These are phyloP conservation scores for Aspergillus tanneri DNA, from an alignment of 2,329 filamentous ascomycete genomes.

Conservation along the genomic window DNA sequence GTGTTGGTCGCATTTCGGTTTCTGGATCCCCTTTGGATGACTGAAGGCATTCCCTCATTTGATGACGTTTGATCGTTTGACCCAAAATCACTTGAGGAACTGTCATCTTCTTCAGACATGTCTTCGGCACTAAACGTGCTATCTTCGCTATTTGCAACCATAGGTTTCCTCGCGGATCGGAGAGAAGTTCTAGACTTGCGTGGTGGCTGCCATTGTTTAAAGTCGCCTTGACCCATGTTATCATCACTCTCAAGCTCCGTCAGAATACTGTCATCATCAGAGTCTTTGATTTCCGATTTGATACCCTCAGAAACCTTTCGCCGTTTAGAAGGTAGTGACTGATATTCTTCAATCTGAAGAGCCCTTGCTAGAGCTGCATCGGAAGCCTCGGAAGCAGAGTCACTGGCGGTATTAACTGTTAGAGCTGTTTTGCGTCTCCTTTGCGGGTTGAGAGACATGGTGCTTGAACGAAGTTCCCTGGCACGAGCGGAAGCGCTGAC, in stretches of 20 bases:
- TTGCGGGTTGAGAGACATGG: slow-evolving; percentile 34
- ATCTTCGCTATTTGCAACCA: slow-evolving; percentile 17
- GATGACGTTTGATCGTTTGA: slow-evolving; percentile 8
- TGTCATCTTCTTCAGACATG: slow-evolving; percentile 20
- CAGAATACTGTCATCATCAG: slow-evolving; percentile 18
- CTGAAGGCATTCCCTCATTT: slow-evolving; percentile 21
- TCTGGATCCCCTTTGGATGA: slow-evolving; percentile 7
- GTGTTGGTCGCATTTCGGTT: slow-evolving; percentile 3
- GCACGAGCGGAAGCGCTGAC: slow-evolving; percentile 49
- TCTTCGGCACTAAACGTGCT: slow-evolving; percentile 6
- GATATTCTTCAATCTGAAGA: slow-evolving; percentile 58
- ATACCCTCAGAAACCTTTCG: slow-evolving; percentile 26
- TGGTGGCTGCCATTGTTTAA: slow-evolving; percentile 16
- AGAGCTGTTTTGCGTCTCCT: slow-evolving; percentile 47
- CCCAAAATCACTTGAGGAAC: slow-evolving; percentile 14
- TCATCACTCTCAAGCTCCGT: slow-evolving; percentile 14
- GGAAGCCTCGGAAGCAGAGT: slow-evolving; percentile 33
- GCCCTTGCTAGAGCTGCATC: slow-evolving; percentile 56
- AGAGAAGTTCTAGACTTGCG: slow-evolving; percentile 16
- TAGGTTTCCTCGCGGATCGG: slow-evolving; percentile 9
- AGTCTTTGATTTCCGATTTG: slow-evolving; percentile 27
- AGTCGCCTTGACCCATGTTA: slow-evolving; percentile 14
- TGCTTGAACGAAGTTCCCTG: slow-evolving; percentile 50
- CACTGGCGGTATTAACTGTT: slow-evolving; percentile 45
- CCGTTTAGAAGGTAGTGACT: slow-evolving; percentile 37